These are phyloP conservation scores for Entophlyctis helioformis DNA, from an alignment of 192 early-diverging fungal genomes.

Conservation along the genomic window DNA sequence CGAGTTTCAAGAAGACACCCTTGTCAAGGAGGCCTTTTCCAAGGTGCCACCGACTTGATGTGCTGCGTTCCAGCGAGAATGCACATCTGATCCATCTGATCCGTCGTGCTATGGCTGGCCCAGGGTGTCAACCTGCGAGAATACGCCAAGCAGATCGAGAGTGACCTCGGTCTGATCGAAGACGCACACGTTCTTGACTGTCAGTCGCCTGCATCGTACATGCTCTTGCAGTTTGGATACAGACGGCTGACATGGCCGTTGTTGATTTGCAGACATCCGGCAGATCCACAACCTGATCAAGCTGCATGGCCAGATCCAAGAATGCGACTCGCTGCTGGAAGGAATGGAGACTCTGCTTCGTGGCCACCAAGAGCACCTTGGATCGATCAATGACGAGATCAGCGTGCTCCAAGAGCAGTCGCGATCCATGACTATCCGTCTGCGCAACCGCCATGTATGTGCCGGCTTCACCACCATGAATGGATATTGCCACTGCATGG, in stretches of 20 bases:
- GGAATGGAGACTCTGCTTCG: conserved; percentile 76
- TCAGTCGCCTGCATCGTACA: conserved; percentile 15
- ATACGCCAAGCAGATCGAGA: conserved; percentile 67
- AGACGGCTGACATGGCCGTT: conserved; percentile 53
- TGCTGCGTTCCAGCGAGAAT: neutral
- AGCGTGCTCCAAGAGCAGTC: conserved; percentile 74
- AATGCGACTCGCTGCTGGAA: conserved; percentile 44
- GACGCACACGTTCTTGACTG: conserved; percentile 57
- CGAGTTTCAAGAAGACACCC: conserved; percentile 72
- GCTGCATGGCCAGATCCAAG: conserved; percentile 2
- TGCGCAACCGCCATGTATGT: no score
- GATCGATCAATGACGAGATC: conserved; percentile 81
- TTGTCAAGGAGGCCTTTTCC: conserved; percentile 67
- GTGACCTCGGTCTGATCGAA: conserved; percentile 59
- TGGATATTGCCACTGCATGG: no score
- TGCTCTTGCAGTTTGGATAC: neutral
- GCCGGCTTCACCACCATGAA: no score
- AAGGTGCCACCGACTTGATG: conserved; percentile 25
- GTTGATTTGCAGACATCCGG: conserved; percentile 38
- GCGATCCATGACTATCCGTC: conserved; percentile 61
- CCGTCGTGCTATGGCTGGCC: neutral
- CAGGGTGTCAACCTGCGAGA: conserved; percentile 76
- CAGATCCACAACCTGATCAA: no score
- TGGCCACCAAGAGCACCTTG: conserved; percentile 79
- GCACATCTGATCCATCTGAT: neutral